These are phyloP conservation scores for Zasmidium cellare DNA, from an alignment of 2,329 filamentous ascomycete genomes.

Conservation along the genomic window DNA sequence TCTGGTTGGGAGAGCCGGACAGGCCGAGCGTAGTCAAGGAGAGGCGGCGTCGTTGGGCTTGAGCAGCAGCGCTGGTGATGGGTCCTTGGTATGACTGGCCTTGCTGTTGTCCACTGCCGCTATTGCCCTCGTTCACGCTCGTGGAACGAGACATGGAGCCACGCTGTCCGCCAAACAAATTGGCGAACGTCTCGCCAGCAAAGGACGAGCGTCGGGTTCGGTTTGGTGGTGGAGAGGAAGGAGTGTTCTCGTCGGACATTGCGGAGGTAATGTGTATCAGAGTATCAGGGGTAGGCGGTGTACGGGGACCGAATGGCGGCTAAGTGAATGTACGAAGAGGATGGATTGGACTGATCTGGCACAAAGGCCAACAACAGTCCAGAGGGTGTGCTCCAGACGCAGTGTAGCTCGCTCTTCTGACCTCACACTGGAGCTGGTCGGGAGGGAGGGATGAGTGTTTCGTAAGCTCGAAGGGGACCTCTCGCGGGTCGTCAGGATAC, in stretches of 20 bases:
- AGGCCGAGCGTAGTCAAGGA: slow-evolving; percentile 53
- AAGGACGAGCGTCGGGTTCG: slow-evolving; percentile 48
- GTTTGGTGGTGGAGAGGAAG: slow-evolving; percentile 11
- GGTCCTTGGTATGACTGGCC: slow-evolving; percentile 42
- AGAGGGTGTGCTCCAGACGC: background rate
- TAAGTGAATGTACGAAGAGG: background rate
- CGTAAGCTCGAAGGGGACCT: background rate
- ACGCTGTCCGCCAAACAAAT: slow-evolving; percentile 44
- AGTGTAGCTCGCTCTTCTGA: background rate
- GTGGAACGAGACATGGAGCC: slow-evolving; percentile 26
- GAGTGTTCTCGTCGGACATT: slow-evolving; percentile 23
- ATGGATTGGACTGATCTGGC: background rate
- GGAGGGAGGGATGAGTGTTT: background rate
- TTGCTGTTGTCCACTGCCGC: slow-evolving; percentile 14
- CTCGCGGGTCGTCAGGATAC: background rate
- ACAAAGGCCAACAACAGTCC: background rate
- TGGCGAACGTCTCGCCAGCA: slow-evolving; percentile 50
- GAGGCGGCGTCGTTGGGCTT: slow-evolving; percentile 51
- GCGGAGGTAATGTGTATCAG: slow-evolving; percentile 2
- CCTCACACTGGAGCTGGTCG: background rate
- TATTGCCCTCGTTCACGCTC: slow-evolving; percentile 36
- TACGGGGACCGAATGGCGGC: background rate
- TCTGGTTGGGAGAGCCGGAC: slow-evolving; percentile 44
- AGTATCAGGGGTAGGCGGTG: slow-evolving; percentile 4
- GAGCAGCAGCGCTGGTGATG: slow-evolving; percentile 50